Evolutionary conservation across 345 rosid genomes (phyloP).

Genomic region (Cardamine chenopodiifolia): DNA sequence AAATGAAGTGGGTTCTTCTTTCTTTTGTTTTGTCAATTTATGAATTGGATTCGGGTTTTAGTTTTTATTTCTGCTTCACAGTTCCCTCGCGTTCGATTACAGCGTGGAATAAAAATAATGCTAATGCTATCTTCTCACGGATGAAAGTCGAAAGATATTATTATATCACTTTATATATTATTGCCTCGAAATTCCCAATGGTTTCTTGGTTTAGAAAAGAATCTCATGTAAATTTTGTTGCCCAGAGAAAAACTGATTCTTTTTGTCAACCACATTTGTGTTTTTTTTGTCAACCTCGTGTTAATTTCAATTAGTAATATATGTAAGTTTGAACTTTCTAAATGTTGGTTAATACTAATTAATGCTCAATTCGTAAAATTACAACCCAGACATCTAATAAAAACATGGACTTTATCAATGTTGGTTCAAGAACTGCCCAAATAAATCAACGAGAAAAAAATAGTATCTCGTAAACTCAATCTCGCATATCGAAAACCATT

Average conservation of each 20-base stretch:
- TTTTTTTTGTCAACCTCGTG: background rate
- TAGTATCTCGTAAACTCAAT: too few species aligned
- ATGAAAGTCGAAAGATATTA: constrained; percentile 7
- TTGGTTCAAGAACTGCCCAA: too few species aligned
- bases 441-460: too few species aligned
- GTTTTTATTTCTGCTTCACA: background rate
- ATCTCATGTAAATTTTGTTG: background rate
- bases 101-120: constrained; percentile 26
- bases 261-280: background rate
- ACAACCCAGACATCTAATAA: background rate
- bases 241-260: background rate
- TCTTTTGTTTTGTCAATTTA: background rate
- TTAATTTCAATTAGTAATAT: background rate
- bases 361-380: background rate
- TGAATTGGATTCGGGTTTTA: constrained; percentile 23
- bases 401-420: background rate
- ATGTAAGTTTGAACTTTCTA: background rate
- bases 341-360: background rate
- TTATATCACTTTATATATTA: background rate
- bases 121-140: background rate
- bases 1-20: background rate
- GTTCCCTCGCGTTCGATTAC: constrained; percentile 14
- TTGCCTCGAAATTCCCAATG: background rate
- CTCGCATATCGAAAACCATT: too few species aligned
- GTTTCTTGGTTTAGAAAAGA: too few species aligned